Percentiles rank a stretch among this genome's conserved stretches.
Conservation (phyloP, 1,284 basidiomycete species). For the Coniferiporia weirii region DNA sequence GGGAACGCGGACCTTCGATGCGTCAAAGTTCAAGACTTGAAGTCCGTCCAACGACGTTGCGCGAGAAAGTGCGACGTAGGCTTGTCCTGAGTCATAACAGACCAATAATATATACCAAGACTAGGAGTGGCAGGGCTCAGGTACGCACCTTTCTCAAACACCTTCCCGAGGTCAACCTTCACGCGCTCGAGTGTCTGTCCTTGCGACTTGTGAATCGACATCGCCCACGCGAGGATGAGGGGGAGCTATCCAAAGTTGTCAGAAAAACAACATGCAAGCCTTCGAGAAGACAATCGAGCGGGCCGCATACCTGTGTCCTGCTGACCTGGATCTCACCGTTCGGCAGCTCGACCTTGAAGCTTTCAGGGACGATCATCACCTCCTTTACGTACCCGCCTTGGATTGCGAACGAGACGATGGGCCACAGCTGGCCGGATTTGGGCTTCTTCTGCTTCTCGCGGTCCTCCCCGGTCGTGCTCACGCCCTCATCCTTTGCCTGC, state of each 20-base stretch:
- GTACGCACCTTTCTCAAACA: slow-evolving; percentile 81
- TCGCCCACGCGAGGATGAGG: slow-evolving; percentile 86
- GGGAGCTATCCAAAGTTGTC: slow-evolving; percentile 46
- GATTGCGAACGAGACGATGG: slow-evolving; percentile 75
- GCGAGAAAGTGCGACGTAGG: slow-evolving; percentile 94
- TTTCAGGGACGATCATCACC: slow-evolving; percentile 66
- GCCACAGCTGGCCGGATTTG: slow-evolving; percentile 42
- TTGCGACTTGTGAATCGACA: slow-evolving; percentile 94
- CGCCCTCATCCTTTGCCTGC: slow-evolving; percentile 29
- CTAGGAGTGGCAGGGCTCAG: background rate
- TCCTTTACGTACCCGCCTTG: slow-evolving; percentile 51
- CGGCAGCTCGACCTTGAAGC: slow-evolving; percentile 82
- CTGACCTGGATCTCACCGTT: slow-evolving; percentile 76
- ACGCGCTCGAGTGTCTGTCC: slow-evolving; percentile 86
- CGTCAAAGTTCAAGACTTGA: slow-evolving; percentile 84
- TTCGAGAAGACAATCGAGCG: slow-evolving; percentile 21
- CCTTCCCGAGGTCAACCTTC: slow-evolving; percentile 73
- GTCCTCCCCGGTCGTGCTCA: slow-evolving; percentile 26
- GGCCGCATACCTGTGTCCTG: slow-evolving; percentile 54
- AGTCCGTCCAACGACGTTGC: slow-evolving; percentile 89
- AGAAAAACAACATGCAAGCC: slow-evolving; percentile 1
- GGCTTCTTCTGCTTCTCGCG: slow-evolving; percentile 30
- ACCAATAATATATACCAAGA: background rate
- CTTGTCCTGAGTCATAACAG: slow-evolving; percentile 55
- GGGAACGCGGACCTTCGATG: slow-evolving; percentile 52